A percentile compares a stretch with the other conserved stretches of the same genome.
phyloP scores from a whole-genome alignment of 2,329 filamentous ascomycete genomes.

The Beauveria scarabaeidicola region DNA sequence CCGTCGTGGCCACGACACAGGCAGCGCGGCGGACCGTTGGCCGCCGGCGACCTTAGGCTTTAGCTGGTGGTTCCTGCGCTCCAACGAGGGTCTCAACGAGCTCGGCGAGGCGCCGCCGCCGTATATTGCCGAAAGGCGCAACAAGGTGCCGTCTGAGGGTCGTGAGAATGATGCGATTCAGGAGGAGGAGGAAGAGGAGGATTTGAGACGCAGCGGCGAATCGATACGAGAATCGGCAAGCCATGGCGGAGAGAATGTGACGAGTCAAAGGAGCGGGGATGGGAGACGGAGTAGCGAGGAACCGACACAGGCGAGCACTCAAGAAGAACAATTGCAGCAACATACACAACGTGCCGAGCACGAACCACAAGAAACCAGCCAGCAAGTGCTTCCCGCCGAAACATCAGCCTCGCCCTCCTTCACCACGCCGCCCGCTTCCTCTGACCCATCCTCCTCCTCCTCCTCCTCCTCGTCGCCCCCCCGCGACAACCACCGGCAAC shows the following conservation, averaged over 20 bases:
- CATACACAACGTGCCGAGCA: neutral
- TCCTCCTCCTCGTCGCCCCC: neutral
- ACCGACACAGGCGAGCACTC: neutral
- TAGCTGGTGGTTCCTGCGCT: conserved; percentile 15
- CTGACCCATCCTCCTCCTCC: neutral
- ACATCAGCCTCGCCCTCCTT: neutral
- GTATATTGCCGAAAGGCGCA: conserved; percentile 36
- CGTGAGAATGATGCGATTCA: neutral
- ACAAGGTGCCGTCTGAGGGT: conserved; percentile 7
- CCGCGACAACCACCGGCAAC: neutral
- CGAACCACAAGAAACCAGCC: neutral
- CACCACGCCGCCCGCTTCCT: neutral
- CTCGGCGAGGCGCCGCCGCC: conserved; percentile 57
- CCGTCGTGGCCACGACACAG: neutral
- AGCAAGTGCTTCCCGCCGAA: neutral
- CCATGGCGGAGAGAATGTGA: neutral
- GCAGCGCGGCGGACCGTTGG: neutral
- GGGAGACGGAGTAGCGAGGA: neutral
- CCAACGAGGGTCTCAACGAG: conserved; percentile 53
- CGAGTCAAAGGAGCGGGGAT: neutral
- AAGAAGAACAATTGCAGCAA: neutral
- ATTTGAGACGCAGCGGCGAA: neutral
- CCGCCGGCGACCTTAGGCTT: neutral
- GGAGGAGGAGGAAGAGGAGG: neutral
- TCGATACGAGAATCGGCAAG: neutral